Evolutionary conservation across 2,329 filamentous ascomycete species (phyloP), one percentile per base, ranked within the genome.

Genomic region (Blastomyces gilchristii): DNA sequence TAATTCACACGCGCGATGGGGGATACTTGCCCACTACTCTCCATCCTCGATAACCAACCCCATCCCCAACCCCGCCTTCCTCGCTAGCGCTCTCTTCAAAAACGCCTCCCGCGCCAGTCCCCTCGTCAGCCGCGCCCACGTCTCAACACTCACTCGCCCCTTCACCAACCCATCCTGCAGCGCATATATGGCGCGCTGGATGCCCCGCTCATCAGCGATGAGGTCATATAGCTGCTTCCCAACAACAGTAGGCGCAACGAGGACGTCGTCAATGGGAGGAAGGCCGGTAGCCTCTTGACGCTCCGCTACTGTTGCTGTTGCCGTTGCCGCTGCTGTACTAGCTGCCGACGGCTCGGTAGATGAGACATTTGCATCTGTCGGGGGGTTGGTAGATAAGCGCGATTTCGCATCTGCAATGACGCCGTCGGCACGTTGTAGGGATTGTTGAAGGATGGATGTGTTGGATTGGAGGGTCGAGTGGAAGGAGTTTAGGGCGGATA

Each of bases 201-300:
- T 83, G 2, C 89, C 91, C 67, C 88, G 83, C 77, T 97, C 93
- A 72, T 99, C 94, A 1, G 91, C 91, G 37, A 92, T 90, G 1
- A 95, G 80, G 58, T 87, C 86, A 75, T 97, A 99, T 28, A 99
- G 79, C 79, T 99, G 94, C 67, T 93, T 92, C 0, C 89, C 90
- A 4, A 97, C 94, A 1, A 97, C 88, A 0, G 91, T 97, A 0
- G 93, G 91, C 2, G 92, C 91, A n/a, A 97, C 90, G 2, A 99
- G 81, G 43, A 97, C 82, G 65, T 96, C 91, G 73, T 99, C 94
- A 58, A 97, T 88, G 58, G 87, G 85, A 0, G 92, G 91, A 0
- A 87, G 82, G 12, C 77, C 77, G 7, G 57, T 34, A 60, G 67
- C 68, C 5, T 54, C 39, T 47, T 39, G 37, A 65, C 67, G 50